Percentiles rank a stretch among this genome's conserved stretches.
Conservation (phyloP, 495 filamentous ascomycete species). For the Xylaria bambusicola region DNA sequence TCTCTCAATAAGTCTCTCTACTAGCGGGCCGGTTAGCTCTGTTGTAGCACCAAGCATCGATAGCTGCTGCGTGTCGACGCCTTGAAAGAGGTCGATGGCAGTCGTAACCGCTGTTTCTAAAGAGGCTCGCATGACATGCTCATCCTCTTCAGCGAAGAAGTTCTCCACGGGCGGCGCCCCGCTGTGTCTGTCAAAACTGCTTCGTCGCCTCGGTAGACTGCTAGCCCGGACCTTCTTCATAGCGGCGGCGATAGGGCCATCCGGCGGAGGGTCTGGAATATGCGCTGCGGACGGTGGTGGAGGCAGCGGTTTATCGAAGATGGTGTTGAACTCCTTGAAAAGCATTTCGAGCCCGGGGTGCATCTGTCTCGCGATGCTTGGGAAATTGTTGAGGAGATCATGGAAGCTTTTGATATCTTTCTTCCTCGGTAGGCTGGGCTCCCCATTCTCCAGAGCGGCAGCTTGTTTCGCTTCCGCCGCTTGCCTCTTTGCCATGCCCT, state of each 20-base stretch:
- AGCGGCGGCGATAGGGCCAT: constrained; percentile 52
- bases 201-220: constrained; percentile 37
- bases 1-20: constrained; percentile 91
- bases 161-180: constrained; percentile 33
- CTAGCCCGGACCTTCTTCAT: constrained; percentile 52
- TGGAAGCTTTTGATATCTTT: constrained; percentile 90
- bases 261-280: constrained; percentile 53
- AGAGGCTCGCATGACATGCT: constrained; percentile 80
- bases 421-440: constrained; percentile 60
- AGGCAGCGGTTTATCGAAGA: constrained; percentile 82
- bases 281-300: constrained; percentile 66
- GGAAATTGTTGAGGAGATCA: constrained; percentile 88
- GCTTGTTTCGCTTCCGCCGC: constrained; percentile 34
- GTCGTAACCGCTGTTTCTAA: constrained; percentile 90
- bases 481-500: constrained; percentile 35
- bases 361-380: constrained; percentile 97
- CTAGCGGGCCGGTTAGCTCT: constrained; percentile 86
- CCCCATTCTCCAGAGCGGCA: constrained; percentile 36
- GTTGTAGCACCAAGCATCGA: constrained; percentile 90
- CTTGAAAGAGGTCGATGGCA: constrained; percentile 93
- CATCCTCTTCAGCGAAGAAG: constrained; percentile 74
- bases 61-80: constrained; percentile 92
- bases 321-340: constrained; percentile 83
- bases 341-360: constrained; percentile 86
- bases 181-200: constrained; percentile 26